Evolutionary conservation across 140 eudicot genomes (phyloP), one percentile per base, ranked within the genome.

Genomic region (Oenanthe javanica): DNA sequence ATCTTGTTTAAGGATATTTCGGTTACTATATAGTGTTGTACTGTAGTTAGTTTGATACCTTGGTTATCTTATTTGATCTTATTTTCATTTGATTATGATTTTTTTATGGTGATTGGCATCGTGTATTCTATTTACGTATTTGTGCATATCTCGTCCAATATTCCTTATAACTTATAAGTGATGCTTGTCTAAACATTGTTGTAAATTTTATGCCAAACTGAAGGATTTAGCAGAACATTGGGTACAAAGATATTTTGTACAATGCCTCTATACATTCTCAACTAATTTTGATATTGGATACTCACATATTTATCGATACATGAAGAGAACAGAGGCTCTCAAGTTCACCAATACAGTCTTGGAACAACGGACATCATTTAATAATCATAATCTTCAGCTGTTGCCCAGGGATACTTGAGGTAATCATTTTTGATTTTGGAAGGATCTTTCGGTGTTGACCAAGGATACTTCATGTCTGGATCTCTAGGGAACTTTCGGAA

Each of bases 401-500:
- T 81, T 76, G 97, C 97, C 96, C 94, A 92, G 6, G 98, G 98
- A 82, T 75, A 90, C 72, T 92, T 94, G 38, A 75, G 85, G 84
- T 80, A 92, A 8, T 75, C 79, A 73, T 87, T 88, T 72, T 84
- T 88, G 5, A 94, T 77, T 66, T 85, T 71, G 9, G 91, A 86
- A 57, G 97, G 97, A 85, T 94, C 89, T 77, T 85, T 84, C 27
- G 97, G 97, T 43, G 71, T 81, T 42, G 90, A 86, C 98, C 98
- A 94, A 15, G 98, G 98, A 84, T 94, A 89, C 89, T 92, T 90
- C 96, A 92, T 88, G 55, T 88, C 77, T 55, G 98, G 97, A 83
- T 94, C 98, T 84, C 97, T 73, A 4, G 98, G 98, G 52, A 94
- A 92, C 76, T 89, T 94, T 77, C 97, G 89, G 89, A 94, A 90